Conservation (phyloP, 257 asterid genomes). For the Solanum commersonii region DNA sequence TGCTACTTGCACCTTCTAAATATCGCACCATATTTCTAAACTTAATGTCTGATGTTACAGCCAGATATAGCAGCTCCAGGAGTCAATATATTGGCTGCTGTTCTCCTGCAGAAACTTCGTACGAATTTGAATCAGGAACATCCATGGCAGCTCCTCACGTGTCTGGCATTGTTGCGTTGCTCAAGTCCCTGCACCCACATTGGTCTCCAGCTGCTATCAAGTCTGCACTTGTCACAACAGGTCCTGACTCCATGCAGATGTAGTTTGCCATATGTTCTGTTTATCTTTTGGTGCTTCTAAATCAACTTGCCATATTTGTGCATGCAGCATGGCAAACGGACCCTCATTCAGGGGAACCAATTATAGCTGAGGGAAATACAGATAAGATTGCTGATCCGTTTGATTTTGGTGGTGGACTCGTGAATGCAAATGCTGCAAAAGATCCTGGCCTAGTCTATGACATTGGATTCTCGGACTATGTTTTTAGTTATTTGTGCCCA, state of each 20-base stretch:
- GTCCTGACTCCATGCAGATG: neutral
- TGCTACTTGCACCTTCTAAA: too few species aligned
- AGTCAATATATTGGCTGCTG: slow-evolving; percentile 29
- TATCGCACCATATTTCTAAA: neutral
- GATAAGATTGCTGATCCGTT: slow-evolving; percentile 12
- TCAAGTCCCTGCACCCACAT: slow-evolving; percentile 13
- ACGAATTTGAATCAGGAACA: slow-evolving; percentile 10
- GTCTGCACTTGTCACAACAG: slow-evolving; percentile 42
- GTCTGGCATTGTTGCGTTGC: slow-evolving; percentile 25
- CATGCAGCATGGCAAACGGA: slow-evolving; percentile 23
- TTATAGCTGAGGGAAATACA: neutral
- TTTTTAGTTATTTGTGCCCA: slow-evolving; percentile 11
- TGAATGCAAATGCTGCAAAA: slow-evolving; percentile 1
- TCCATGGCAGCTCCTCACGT: slow-evolving; percentile 32
- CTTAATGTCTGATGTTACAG: neutral
- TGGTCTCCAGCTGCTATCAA: slow-evolving; percentile 32
- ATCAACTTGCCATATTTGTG: neutral
- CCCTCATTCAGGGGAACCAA: slow-evolving; percentile 18
- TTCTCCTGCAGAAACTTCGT: neutral
- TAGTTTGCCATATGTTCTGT: too few species aligned
- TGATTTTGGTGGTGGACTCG: slow-evolving; percentile 25
- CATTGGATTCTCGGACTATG: slow-evolving; percentile 7
- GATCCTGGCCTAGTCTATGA: slow-evolving; percentile 24
- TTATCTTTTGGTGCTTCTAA: neutral
- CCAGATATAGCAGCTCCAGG: slow-evolving; percentile 45